Evolutionary conservation across 768 basidiomycete genomes (phyloP).

Genomic region (Lentinula boryana): DNA sequence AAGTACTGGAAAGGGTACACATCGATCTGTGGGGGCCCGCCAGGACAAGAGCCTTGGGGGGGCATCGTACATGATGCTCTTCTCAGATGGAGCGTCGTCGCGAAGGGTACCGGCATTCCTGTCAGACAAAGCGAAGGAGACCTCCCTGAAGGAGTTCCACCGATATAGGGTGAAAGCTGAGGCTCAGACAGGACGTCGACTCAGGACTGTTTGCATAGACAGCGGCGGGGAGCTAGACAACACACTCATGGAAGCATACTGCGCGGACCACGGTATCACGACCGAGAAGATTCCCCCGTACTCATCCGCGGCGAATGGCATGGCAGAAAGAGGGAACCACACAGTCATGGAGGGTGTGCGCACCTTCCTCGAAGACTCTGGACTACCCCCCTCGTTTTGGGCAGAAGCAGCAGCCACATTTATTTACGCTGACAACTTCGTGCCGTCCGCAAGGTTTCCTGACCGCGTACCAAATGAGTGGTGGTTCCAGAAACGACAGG

Average conservation of each 20-base stretch:
- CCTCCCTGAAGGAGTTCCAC: slow-evolving; percentile 12
- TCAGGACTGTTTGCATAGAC: slow-evolving; percentile 18
- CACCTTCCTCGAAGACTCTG: too few species aligned
- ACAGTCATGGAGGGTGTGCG: slow-evolving; percentile 15
- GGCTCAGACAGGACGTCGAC: too few species aligned
- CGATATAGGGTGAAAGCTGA: slow-evolving; percentile 8
- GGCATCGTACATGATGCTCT: slow-evolving; percentile 19
- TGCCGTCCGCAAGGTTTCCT: not conserved
- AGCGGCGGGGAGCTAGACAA: slow-evolving; percentile 23
- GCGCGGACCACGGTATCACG: slow-evolving; percentile 15
- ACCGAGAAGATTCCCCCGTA: slow-evolving; percentile 15
- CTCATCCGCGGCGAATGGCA: slow-evolving; percentile 20
- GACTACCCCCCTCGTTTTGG: too few species aligned
- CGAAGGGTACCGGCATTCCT: slow-evolving; percentile 18
- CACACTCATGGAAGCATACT: slow-evolving; percentile 13
- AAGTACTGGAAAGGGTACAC: too few species aligned
- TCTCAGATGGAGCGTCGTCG: too few species aligned
- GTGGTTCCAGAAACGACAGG: not conserved
- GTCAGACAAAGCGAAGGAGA: slow-evolving; percentile 14
- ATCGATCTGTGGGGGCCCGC: too few species aligned
- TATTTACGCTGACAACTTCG: not conserved
- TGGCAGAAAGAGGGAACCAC: slow-evolving; percentile 17
- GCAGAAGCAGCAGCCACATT: too few species aligned
- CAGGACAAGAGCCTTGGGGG: slow-evolving; percentile 13
- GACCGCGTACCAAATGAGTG: not conserved